Conservation (phyloP, 495 filamentous ascomycete genomes). For the Neurospora tetraspora region DNA sequence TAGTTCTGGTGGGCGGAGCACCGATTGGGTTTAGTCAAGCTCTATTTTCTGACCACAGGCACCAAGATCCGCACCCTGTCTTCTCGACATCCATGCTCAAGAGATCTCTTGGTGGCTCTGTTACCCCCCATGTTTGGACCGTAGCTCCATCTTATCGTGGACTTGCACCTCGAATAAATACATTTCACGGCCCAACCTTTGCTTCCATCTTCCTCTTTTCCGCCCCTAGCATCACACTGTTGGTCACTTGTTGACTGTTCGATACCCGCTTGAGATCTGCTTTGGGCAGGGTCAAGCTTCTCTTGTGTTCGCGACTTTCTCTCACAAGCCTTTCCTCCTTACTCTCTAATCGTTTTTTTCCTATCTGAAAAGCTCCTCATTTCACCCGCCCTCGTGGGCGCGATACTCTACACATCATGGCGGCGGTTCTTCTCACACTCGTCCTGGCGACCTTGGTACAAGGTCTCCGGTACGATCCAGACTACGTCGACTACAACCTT, state of each 20-base stretch:
- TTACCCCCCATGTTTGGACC: neutral
- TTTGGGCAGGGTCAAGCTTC: neutral
- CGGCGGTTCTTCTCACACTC: constrained; percentile 3
- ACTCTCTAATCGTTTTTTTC: neutral
- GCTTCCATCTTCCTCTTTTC: neutral
- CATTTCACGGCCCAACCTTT: neutral
- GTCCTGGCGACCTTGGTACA: constrained; percentile 5
- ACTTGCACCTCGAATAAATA: constrained; percentile 4
- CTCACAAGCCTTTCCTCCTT: neutral
- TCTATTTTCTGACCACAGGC: neutral
- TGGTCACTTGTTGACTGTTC: constrained; percentile 1
- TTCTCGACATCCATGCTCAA: neutral
- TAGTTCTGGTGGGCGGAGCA: neutral
- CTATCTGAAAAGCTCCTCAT: neutral
- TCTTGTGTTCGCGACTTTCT: neutral
- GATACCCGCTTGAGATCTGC: constrained; percentile 7
- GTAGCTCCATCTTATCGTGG: neutral
- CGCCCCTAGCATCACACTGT: neutral
- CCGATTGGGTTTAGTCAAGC: neutral
- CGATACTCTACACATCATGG: constrained; percentile 7
- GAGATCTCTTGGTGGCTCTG: constrained; percentile 2
- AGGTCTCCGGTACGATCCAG: constrained; percentile 46
- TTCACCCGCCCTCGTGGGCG: constrained; percentile 10
- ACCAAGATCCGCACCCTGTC: neutral
- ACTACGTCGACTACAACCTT: constrained; percentile 46